Base-by-base conservation (phyloP, 805 yeast genomes). In the Schizosaccharomyces octosporus region DNA sequence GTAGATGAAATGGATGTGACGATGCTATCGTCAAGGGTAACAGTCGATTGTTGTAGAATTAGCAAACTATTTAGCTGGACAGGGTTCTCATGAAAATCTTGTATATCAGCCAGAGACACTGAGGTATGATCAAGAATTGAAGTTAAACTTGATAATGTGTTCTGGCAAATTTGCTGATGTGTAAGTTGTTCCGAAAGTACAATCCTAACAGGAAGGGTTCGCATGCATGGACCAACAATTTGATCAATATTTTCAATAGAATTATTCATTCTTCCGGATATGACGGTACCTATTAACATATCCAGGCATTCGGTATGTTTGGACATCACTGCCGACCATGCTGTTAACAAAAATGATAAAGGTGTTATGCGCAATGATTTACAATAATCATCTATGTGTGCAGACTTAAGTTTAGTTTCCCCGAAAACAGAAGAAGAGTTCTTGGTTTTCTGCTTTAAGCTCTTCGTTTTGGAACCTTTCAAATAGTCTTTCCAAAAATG, bases 251-350 rank as follows among this genome's bases (percentile, higher is more conserved):
- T 29, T 51, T 21, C 31, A 17, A 51, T 19, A 3, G 15, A 24
- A 21, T 21, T 19, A 7, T 63, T 61, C 7, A 29, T 41, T 31
- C 69, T 62, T 13, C 66, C 67, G 17, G 67, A 61, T 7, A 63
- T 29, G 15, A 65, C 66, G 11, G 66, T 62, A n/a, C 66, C 66
- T 41, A 66, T 66, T 7, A 62, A 62, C 11, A 64, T 64, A 24
- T 65, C 65, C 5, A 29, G 4, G 9, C 45, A 36, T 36, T 57
- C 27, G 7, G 27, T 17, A 17, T 21, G n/a, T 15, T 21, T 24
- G 36, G 57, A 21, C n/a, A 51, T 21, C 4, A 51, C 36, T 17
- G 36, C 21, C n/a, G 57, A 51, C 57, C 57, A 51, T 24, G 57
- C 57, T 24, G 57, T 29, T 6, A 24, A 17, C 6, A 51, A 24